Evolutionary conservation across 805 yeast genomes (phyloP).

Genomic region (Ascoidea asiatica): DNA sequence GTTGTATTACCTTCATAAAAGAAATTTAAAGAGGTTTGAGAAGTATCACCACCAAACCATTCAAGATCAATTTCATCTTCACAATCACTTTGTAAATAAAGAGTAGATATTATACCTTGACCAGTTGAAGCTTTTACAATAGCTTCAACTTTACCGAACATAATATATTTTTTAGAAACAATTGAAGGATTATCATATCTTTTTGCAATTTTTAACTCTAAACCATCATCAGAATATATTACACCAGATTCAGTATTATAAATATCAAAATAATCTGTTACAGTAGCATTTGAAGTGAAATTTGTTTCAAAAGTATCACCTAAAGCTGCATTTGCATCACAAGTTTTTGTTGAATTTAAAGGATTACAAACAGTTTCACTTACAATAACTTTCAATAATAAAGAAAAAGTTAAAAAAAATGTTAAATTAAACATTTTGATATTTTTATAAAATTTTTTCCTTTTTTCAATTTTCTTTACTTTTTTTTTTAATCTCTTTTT

Average conservation of each 20-base stretch:
- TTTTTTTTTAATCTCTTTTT: too few relatives aligned
- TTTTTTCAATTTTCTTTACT: too few relatives aligned
- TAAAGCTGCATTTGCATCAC: background rate
- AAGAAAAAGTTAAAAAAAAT: too few relatives aligned
- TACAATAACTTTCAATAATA: too few relatives aligned
- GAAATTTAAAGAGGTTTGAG: constrained; percentile 45
- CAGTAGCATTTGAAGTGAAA: constrained; percentile 20
- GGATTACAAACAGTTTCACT: constrained; percentile 25
- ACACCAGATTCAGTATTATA: constrained; percentile 19
- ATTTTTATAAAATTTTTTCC: too few relatives aligned
- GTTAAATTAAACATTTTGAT: too few relatives aligned
- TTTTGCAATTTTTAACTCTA: constrained; percentile 31
- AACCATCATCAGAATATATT: constrained; percentile 29
- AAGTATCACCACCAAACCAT: constrained; percentile 53
- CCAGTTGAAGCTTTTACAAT: constrained; percentile 46
- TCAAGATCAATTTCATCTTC: constrained; percentile 65
- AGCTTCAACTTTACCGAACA: constrained; percentile 60
- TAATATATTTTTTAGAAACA: constrained; percentile 48
- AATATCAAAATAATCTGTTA: constrained; percentile 8
- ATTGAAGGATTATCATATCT: constrained; percentile 51
- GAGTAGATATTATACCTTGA: constrained; percentile 47
- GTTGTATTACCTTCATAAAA: constrained; percentile 53
- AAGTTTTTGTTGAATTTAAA: constrained; percentile 6
- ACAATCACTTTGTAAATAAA: constrained; percentile 51
- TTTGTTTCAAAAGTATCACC: constrained; percentile 7